Evolutionary conservation across 2,329 filamentous ascomycete species (phyloP), one percentile per base, ranked within the genome.

Genomic region (Malbranchea cinnamomea): DNA sequence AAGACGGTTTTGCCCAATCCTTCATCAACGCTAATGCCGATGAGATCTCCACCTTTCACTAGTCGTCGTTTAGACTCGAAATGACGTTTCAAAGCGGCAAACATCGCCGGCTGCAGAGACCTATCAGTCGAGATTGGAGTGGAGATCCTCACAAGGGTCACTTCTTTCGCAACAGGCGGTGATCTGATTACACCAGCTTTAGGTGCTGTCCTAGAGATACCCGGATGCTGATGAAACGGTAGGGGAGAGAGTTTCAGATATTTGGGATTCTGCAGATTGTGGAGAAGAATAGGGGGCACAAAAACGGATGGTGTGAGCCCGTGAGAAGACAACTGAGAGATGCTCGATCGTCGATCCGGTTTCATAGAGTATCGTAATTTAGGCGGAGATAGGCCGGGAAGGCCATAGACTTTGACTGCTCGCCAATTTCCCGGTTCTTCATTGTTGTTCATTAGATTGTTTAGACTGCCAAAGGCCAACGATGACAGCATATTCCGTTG

Each of bases 121-220:
- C 82, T 69, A 45, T 95, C 87, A 3, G 80, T 85, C 1, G 85
- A 87, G 5, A 89, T 63, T 0, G 89, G 89, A 0, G 85, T 93
- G 7, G 84, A 77, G 23, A 98, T 73, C 43, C 93, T 89, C 26
- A 87, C 68, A 23, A 98, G 63, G 0, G 80, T 91, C 31, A 95
- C 81, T 46, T 94, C 85, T 41, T 71, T 74, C 0, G 74, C 74
- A 20, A 67, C 53, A 11, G 73, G 73, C 3, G 73, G 73, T 11
- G 61, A 53, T 18, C 61, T 63, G 20, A 37, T 47, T 30, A 43
- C 49, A 36, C 51, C 60, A 36, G 54, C 56, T 40, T 59, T 65
- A 63, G 75, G 46, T 62, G 72, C 11, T 62, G 74, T 16, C 67
- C 74, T 41, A 55, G 68, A 30, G 67, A 62, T 69, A 18, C 57